phyloP scores from a whole-genome alignment of 768 basidiomycete species.

The Hygrophoropsis aurantiaca region DNA sequence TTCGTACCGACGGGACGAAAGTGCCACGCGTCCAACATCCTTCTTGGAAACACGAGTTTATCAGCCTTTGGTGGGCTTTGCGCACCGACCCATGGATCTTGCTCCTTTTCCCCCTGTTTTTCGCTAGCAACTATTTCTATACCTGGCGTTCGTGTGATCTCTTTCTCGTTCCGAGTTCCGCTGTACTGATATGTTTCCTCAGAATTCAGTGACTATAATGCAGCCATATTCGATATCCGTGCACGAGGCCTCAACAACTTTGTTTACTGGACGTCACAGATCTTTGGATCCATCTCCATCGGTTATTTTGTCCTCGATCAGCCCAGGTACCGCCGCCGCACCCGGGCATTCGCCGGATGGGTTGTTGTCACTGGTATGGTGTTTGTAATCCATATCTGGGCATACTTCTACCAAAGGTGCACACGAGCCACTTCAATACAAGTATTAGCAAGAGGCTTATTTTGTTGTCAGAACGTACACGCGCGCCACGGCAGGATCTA shows the following conservation, averaged over 20 bases:
- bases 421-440: slow-evolving; percentile 14
- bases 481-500: slow-evolving; percentile 42
- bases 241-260: slow-evolving; percentile 78
- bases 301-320: slow-evolving; percentile 66
- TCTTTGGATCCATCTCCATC: slow-evolving; percentile 72
- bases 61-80: slow-evolving; percentile 66
- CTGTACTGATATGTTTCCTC: slow-evolving; percentile 1
- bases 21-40: slow-evolving; percentile 61
- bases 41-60: slow-evolving; percentile 74
- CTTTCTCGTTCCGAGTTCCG: background rate
- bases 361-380: slow-evolving; percentile 60
- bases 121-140: slow-evolving; percentile 83
- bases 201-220: slow-evolving; percentile 86
- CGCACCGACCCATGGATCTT: slow-evolving; percentile 71
- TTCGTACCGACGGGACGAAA: slow-evolving; percentile 72
- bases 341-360: slow-evolving; percentile 75
- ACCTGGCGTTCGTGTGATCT: slow-evolving; percentile 64
- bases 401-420: slow-evolving; percentile 73
- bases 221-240: slow-evolving; percentile 74
- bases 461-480: slow-evolving; percentile 51
- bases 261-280: slow-evolving; percentile 78
- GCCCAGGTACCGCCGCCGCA: slow-evolving; percentile 52
- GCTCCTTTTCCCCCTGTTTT: slow-evolving; percentile 82
- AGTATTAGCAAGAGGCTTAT: background rate
- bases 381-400: slow-evolving; percentile 74